Evolutionary conservation across 768 basidiomycete genomes (phyloP).

Genomic region (Boletus subcaerulescens): DNA sequence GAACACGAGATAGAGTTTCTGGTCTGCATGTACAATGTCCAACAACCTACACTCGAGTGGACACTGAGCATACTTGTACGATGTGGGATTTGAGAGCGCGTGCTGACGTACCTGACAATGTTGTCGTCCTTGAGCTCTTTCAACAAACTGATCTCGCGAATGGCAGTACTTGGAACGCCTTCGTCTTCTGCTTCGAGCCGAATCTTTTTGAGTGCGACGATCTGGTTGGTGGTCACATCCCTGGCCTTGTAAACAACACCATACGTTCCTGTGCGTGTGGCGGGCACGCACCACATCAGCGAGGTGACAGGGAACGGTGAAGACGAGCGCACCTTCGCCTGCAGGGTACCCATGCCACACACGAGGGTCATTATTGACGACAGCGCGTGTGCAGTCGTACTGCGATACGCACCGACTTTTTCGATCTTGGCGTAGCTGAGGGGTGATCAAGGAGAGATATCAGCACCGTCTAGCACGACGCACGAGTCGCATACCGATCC

Average conservation of each 20-base stretch:
- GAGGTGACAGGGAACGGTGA: not conserved
- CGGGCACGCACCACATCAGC: conserved; percentile 2
- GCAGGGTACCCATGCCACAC: conserved; percentile 18
- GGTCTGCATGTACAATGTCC: conserved; percentile 95
- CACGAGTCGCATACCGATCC: conserved; percentile 31
- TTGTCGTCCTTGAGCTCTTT: conserved; percentile 97
- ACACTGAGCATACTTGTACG: conserved; percentile 6
- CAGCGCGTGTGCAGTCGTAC: conserved; percentile 1
- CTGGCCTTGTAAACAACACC: conserved; percentile 98
- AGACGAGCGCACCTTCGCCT: conserved; percentile 42
- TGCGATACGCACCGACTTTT: conserved; percentile 83
- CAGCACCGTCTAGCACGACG: conserved; percentile 11
- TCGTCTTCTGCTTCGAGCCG: conserved; percentile 97
- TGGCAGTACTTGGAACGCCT: conserved; percentile 96
- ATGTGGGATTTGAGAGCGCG: not conserved
- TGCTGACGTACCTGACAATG: conserved; percentile 70
- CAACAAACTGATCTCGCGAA: conserved; percentile 94
- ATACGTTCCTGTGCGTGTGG: conserved; percentile 72
- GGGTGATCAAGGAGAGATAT: conserved; percentile 23
- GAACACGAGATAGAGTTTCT: conserved; percentile 96
- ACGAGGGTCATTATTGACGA: conserved; percentile 14
- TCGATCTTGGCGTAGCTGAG: conserved; percentile 93
- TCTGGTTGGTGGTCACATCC: conserved; percentile 70
- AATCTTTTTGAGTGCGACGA: conserved; percentile 99
- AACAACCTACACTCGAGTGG: conserved; percentile 57